Evolutionary conservation across 2,329 filamentous ascomycete species (phyloP).

Genomic region (Pochonia chlamydosporia): DNA sequence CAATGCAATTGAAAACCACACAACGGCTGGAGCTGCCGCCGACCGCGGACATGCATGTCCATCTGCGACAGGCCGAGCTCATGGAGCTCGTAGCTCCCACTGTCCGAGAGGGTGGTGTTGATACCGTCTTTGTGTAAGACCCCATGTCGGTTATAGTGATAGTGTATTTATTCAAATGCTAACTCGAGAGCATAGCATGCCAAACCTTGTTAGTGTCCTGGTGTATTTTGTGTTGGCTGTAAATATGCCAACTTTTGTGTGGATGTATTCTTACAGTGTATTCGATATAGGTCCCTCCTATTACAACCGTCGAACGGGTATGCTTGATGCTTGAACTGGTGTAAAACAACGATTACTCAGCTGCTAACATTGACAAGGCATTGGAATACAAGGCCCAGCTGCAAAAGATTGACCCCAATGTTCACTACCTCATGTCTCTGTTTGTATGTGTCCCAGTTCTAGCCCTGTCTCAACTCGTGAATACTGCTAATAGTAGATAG

Average conservation of each 20-base stretch:
- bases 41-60: conserved; percentile 64
- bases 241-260: neutral
- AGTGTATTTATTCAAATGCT: neutral
- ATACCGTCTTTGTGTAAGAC: conserved; percentile 48
- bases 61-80: conserved; percentile 62
- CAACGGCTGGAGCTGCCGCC: conserved; percentile 47
- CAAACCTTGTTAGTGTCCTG: conserved; percentile 46
- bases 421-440: conserved; percentile 65
- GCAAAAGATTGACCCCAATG: conserved; percentile 51
- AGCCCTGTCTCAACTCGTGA: neutral
- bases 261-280: neutral
- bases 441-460: conserved; percentile 3
- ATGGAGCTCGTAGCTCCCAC: conserved; percentile 50
- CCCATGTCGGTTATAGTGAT: neutral
- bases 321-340: neutral
- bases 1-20: conserved; percentile 7
- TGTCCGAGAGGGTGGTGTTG: conserved; percentile 55
- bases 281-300: conserved; percentile 36
- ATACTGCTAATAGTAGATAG: conserved; percentile 18
- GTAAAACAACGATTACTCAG: conserved; percentile 9
- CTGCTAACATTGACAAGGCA: conserved; percentile 34
- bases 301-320: conserved; percentile 46
- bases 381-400: conserved; percentile 61
- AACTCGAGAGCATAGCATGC: conserved; percentile 33
- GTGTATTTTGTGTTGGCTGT: neutral